These are phyloP conservation scores for Niveomyces coronatus DNA, from an alignment of 2,329 filamentous ascomycete species.

Conservation along the genomic window DNA sequence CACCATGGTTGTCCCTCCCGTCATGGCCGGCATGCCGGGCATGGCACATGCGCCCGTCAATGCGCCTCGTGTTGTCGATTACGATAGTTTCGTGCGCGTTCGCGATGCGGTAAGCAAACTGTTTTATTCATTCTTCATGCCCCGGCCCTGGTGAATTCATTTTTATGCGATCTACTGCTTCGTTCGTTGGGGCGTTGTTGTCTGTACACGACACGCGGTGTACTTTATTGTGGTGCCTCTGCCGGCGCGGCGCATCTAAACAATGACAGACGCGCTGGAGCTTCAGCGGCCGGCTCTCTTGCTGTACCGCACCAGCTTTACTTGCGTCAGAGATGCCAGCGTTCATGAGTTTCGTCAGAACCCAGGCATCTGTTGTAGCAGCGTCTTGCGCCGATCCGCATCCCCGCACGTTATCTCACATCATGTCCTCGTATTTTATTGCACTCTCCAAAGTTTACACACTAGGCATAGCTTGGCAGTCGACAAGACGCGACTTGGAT, in stretches of 20 bases:
- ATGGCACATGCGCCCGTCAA: slow-evolving; percentile 11
- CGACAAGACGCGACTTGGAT: no score
- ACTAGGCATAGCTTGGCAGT: no score
- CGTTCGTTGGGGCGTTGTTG: no score
- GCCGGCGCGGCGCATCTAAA: slow-evolving; percentile 1
- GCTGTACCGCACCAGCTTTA: background rate
- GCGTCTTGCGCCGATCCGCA: background rate
- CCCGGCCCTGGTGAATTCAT: slow-evolving; percentile 1
- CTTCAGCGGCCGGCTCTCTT: background rate
- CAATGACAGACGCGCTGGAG: background rate
- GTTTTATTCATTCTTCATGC: slow-evolving; percentile 11
- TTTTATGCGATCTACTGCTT: background rate
- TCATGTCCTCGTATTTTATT: background rate
- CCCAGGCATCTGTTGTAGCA: background rate
- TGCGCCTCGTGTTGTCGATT: slow-evolving; percentile 40
- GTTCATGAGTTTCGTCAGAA: background rate
- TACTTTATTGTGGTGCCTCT: background rate
- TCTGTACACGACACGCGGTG: no score
- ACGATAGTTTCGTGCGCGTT: slow-evolving; percentile 69
- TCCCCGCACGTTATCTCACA: no score
- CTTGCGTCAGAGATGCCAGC: background rate
- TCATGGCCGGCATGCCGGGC: slow-evolving; percentile 14
- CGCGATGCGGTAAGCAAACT: slow-evolving; percentile 65
- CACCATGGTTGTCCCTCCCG: slow-evolving; percentile 28
- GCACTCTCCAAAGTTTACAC: no score